Conservation (phyloP, 2,329 filamentous ascomycete species). For the Cryphonectria nitschkei region DNA sequence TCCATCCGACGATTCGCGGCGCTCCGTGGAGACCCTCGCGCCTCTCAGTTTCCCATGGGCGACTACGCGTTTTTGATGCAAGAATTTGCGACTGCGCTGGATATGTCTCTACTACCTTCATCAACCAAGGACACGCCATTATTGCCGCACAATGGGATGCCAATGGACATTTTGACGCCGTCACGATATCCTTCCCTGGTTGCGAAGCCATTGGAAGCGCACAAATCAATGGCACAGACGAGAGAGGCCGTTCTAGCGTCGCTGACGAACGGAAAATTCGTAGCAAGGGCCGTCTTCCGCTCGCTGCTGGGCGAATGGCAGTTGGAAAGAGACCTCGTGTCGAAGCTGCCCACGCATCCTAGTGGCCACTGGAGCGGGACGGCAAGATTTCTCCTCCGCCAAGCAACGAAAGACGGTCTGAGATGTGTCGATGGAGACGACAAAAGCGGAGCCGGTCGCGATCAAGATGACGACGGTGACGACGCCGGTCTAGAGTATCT, state of each 20-base stretch:
- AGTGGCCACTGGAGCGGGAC: slow-evolving; percentile 68
- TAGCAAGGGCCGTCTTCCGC: slow-evolving; percentile 69
- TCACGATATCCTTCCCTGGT: slow-evolving; percentile 54
- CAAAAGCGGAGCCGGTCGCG: slow-evolving; percentile 9
- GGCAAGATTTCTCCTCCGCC: slow-evolving; percentile 66
- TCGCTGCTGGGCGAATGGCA: slow-evolving; percentile 73
- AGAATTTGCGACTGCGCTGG: slow-evolving; percentile 64
- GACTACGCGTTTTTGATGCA: slow-evolving; percentile 80
- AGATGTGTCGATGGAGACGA: slow-evolving; percentile 36
- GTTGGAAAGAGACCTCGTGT: slow-evolving; percentile 60
- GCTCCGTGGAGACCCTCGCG: slow-evolving; percentile 55
- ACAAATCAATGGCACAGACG: slow-evolving; percentile 51
- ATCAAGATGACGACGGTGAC: slow-evolving; percentile 30
- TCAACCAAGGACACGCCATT: slow-evolving; percentile 40
- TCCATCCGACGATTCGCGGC: slow-evolving; percentile 51
- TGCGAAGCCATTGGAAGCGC: slow-evolving; percentile 44
- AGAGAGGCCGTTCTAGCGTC: slow-evolving; percentile 46
- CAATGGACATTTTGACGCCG: slow-evolving; percentile 60
- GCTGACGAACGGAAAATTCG: slow-evolving; percentile 53
- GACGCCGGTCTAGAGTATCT: slow-evolving; percentile 62
- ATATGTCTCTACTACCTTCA: slow-evolving; percentile 48
- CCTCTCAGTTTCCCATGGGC: slow-evolving; percentile 79
- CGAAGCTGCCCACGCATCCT: slow-evolving; percentile 60
- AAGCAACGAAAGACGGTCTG: slow-evolving; percentile 58
- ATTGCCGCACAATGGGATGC: slow-evolving; percentile 45